Evolutionary conservation across 2,329 filamentous ascomycete genomes (phyloP).

Genomic region (Aspergillus glaucus): DNA sequence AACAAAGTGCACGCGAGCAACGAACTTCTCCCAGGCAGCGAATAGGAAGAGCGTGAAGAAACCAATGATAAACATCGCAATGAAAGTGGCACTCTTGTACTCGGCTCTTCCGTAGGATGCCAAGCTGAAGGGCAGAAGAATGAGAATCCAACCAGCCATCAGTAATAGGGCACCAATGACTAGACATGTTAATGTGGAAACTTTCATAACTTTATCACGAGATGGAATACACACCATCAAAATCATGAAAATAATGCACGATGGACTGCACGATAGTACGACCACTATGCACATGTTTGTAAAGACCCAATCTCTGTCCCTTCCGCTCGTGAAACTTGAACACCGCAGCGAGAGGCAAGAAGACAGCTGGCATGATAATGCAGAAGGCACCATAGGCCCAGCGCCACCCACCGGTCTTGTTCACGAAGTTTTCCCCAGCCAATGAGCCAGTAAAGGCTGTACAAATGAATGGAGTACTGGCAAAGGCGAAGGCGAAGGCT

Average conservation of each 20-base stretch:
- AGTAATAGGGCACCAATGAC: constrained; percentile 55
- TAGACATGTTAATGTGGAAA: constrained; percentile 7
- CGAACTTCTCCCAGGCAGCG: constrained; percentile 49
- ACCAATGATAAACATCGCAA: constrained; percentile 50
- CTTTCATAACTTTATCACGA: too few relatives aligned
- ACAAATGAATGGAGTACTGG: constrained; percentile 56
- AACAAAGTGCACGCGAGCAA: constrained; percentile 49
- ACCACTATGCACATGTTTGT: constrained; percentile 37
- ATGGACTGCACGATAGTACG: constrained; percentile 45
- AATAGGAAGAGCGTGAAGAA: constrained; percentile 49
- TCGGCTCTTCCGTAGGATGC: constrained; percentile 30
- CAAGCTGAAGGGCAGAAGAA: constrained; percentile 62
- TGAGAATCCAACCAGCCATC: constrained; percentile 54
- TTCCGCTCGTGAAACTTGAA: constrained; percentile 53
- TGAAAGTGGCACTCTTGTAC: constrained; percentile 44
- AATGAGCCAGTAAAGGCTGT: constrained; percentile 51
- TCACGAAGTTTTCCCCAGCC: constrained; percentile 46
- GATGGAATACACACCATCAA: constrained; percentile 45
- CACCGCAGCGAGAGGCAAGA: constrained; percentile 50
- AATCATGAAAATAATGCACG: constrained; percentile 52
- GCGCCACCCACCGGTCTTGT: constrained; percentile 46
- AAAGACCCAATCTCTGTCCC: constrained; percentile 50
- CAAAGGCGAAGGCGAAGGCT: constrained; percentile 55
- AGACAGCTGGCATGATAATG: constrained; percentile 53
- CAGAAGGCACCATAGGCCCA: constrained; percentile 60